Evolutionary conservation across 1,139 yeast genomes (phyloP).

Genomic region (Candida glucosophila): DNA sequence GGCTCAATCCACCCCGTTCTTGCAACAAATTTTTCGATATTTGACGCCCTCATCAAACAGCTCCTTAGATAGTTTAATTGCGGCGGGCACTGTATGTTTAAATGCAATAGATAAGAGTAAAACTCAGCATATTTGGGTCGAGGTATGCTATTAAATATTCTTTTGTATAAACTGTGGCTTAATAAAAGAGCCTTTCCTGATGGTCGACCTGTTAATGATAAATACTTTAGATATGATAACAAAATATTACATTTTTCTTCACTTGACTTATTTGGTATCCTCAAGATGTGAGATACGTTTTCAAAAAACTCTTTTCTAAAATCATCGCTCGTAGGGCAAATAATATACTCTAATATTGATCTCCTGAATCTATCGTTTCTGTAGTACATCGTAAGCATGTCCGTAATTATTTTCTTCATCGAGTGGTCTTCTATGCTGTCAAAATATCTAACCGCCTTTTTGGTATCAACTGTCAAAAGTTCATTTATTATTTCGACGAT

Average conservation of each 20-base stretch:
- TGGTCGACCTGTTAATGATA: constrained; percentile 15
- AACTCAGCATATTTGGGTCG: constrained; percentile 15
- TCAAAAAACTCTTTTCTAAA: constrained; percentile 12
- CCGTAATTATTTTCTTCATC: constrained; percentile 8
- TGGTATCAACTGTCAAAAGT: constrained; percentile 18
- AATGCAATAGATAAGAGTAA: constrained; percentile 23
- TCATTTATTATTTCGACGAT: constrained; percentile 23
- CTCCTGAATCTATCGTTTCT: constrained; percentile 15
- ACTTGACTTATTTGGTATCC: constrained; percentile 7
- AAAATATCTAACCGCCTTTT: constrained; percentile 14
- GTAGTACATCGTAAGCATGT: constrained; percentile 8
- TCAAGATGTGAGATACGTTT: constrained; percentile 14
- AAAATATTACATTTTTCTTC: constrained; percentile 12
- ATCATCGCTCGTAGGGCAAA: constrained; percentile 12
- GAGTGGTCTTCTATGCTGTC: constrained; percentile 10
- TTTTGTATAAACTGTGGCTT: constrained; percentile 10
- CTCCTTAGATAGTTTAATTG: constrained; percentile 14
- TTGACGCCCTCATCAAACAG: constrained; percentile 19
- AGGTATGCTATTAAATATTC: constrained; percentile 14
- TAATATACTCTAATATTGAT: constrained; percentile 21
- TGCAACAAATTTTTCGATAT: constrained; percentile 23
- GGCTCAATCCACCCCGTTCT: constrained; percentile 31
- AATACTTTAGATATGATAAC: constrained; percentile 15
- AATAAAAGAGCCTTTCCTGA: constrained; percentile 19
- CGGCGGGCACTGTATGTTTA: constrained; percentile 19